Evolutionary conservation across 164 flowering plant genomes (phyloP).

Genomic region (Magnolia sinica): DNA sequence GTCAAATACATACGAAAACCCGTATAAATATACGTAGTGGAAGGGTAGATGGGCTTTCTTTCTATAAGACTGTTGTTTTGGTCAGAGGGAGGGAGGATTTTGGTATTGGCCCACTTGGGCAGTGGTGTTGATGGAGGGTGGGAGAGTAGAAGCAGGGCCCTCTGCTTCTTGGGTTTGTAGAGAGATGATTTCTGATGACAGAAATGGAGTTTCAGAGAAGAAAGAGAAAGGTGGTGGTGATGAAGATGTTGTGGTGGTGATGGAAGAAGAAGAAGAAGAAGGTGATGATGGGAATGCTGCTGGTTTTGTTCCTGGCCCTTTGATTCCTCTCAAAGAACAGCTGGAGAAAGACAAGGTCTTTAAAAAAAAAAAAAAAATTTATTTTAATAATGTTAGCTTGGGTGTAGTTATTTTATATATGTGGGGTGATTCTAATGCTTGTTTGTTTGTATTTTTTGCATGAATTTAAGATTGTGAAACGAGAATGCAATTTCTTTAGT

Average conservation of each 20-base stretch:
- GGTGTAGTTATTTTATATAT: not conserved
- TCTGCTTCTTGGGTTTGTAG: slow-evolving; percentile 20
- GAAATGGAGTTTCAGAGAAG: slow-evolving; percentile 10
- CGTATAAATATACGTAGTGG: no score
- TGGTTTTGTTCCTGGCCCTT: slow-evolving; percentile 48
- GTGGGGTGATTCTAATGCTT: not conserved
- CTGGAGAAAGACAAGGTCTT: slow-evolving; percentile 47
- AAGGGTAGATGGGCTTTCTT: no score
- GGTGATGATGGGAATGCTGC: slow-evolving; percentile 18
- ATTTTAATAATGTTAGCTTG: not conserved
- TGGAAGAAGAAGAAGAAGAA: slow-evolving; percentile 23
- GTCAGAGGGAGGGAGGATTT: slow-evolving; percentile 1
- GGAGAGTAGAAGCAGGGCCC: slow-evolving; percentile 36
- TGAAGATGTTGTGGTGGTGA: slow-evolving; percentile 18
- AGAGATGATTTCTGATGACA: slow-evolving; percentile 13
- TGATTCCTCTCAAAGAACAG: slow-evolving; percentile 53
- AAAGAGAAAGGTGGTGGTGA: slow-evolving; percentile 16
- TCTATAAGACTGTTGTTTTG: not conserved
- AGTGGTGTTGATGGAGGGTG: slow-evolving; percentile 22
- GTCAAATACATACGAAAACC: not conserved
- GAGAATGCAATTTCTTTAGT: not conserved
- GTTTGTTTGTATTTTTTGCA: not conserved
- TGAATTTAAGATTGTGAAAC: not conserved
- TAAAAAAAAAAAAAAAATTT: no score
- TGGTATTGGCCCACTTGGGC: slow-evolving; percentile 1